phyloP scores from a whole-genome alignment of 129 eudicot species.

The Flaveria brownii region DNA sequence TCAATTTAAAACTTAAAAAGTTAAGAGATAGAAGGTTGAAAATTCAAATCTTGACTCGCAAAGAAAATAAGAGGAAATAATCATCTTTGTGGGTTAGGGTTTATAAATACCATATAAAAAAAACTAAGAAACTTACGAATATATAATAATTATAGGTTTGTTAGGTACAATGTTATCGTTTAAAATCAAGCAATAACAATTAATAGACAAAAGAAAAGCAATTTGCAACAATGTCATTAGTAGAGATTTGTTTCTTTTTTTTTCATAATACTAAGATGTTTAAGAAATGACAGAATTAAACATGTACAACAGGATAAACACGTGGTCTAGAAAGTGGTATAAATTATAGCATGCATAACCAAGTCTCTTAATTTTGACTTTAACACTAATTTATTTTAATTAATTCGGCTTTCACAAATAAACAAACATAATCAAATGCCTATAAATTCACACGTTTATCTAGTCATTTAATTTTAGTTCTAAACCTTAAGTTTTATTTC shows the following conservation, averaged over 20 bases:
- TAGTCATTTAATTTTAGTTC: too few species aligned
- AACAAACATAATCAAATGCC: too few species aligned
- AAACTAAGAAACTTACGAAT: too few species aligned
- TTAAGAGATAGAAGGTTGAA: background rate
- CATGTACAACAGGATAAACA: too few species aligned
- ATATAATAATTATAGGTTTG: too few species aligned
- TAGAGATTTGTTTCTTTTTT: too few species aligned
- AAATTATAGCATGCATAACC: background rate
- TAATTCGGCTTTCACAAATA: background rate
- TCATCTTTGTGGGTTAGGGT: background rate
- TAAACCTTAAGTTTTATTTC: too few species aligned
- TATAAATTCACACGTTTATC: too few species aligned
- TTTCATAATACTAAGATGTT: too few species aligned
- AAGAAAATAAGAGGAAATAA: too few species aligned
- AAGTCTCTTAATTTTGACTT: background rate
- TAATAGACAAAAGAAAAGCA: background rate
- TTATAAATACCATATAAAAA: too few species aligned
- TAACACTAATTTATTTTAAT: background rate
- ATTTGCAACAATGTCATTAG: background rate
- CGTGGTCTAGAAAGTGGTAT: background rate
- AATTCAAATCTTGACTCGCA: background rate
- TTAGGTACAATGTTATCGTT: too few species aligned
- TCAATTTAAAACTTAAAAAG: background rate
- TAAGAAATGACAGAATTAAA: background rate
- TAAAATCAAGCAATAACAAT: background rate